These are phyloP conservation scores for Colletotrichum destructivum DNA, from an alignment of 2,329 filamentous ascomycete genomes.

Conservation along the genomic window DNA sequence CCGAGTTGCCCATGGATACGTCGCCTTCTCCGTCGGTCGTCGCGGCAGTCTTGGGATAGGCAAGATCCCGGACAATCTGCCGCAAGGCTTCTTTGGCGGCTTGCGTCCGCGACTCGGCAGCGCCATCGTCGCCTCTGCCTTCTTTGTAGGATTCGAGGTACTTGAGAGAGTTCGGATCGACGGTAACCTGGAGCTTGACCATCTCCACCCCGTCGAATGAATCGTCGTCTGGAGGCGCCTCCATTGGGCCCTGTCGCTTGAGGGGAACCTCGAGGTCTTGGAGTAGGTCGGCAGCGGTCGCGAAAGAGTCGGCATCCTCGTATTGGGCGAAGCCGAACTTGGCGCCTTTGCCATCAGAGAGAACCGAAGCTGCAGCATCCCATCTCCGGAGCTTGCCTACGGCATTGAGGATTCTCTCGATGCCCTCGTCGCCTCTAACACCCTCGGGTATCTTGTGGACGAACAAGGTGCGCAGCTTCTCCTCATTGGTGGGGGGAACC, in stretches of 20 bases:
- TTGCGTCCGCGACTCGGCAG: constrained; percentile 78
- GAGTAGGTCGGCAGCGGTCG: constrained; percentile 87
- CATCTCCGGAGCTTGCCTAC: constrained; percentile 87
- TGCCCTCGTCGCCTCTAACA: constrained; percentile 80
- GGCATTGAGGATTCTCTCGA: constrained; percentile 84
- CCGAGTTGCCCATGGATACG: constrained; percentile 77
- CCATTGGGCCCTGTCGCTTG: constrained; percentile 76
- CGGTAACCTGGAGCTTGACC: constrained; percentile 78
- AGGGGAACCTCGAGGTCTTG: constrained; percentile 86
- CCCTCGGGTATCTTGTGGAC: constrained; percentile 88
- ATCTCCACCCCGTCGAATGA: constrained; percentile 74
- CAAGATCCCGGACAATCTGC: constrained; percentile 78
- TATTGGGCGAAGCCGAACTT: constrained; percentile 97
- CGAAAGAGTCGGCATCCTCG: constrained; percentile 90
- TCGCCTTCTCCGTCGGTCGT: constrained; percentile 76
- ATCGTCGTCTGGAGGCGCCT: constrained; percentile 57
- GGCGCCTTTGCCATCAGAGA: constrained; percentile 81
- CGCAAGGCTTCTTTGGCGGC: constrained; percentile 78
- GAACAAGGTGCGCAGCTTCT: constrained; percentile 93
- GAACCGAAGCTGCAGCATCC: constrained; percentile 78
- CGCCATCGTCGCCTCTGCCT: constrained; percentile 74
- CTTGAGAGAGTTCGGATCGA: constrained; percentile 86
- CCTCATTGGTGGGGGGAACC: constrained; percentile 88
- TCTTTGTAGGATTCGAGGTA: constrained; percentile 89
- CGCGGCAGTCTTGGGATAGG: constrained; percentile 72